Percentiles rank a stretch among this genome's conserved stretches.
Evolutionary conservation across 345 rosid species (phyloP).

Genomic region (Citrus hindsii): DNA sequence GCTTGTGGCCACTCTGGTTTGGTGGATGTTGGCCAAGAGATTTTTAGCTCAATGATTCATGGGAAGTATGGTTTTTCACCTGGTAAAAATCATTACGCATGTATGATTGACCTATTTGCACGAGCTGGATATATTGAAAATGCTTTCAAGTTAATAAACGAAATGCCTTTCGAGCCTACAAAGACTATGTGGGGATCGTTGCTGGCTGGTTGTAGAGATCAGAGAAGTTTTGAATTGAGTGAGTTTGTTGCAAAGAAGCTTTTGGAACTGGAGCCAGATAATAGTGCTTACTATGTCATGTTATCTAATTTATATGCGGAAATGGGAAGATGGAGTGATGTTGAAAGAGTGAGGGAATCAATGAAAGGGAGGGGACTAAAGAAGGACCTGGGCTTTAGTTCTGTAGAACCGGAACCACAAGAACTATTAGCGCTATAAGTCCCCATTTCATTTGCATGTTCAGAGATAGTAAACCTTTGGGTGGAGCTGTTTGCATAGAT

Average conservation of each 20-base stretch:
- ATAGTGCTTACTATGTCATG: slow-evolving; percentile 35
- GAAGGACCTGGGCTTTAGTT: slow-evolving; percentile 42
- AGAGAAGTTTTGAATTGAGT: slow-evolving; percentile 39
- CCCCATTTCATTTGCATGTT: background rate
- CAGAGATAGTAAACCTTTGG: background rate
- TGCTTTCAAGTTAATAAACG: slow-evolving; percentile 32
- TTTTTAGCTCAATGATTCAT: slow-evolving; percentile 35
- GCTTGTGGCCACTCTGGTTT: slow-evolving; percentile 58
- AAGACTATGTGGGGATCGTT: slow-evolving; percentile 56
- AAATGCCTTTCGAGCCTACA: slow-evolving; percentile 50
- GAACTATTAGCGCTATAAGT: background rate
- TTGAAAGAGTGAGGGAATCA: slow-evolving; percentile 30
- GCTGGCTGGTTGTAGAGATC: slow-evolving; percentile 36
- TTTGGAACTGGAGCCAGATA: slow-evolving; percentile 47
- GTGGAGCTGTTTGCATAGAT: background rate
- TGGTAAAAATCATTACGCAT: slow-evolving; percentile 43
- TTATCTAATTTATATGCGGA: slow-evolving; percentile 45
- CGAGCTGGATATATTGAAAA: slow-evolving; percentile 39
- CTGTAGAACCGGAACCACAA: slow-evolving; percentile 18
- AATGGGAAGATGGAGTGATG: slow-evolving; percentile 54
- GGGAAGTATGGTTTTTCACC: slow-evolving; percentile 48
- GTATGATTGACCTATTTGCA: slow-evolving; percentile 44
- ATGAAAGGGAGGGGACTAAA: slow-evolving; percentile 39
- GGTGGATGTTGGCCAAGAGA: slow-evolving; percentile 32
- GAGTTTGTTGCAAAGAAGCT: slow-evolving; percentile 48